A percentile compares a stretch with the other conserved stretches of the same genome.
Evolutionary conservation across 306 rosid genomes (phyloP).

Genomic region (Quillaja saponaria): DNA sequence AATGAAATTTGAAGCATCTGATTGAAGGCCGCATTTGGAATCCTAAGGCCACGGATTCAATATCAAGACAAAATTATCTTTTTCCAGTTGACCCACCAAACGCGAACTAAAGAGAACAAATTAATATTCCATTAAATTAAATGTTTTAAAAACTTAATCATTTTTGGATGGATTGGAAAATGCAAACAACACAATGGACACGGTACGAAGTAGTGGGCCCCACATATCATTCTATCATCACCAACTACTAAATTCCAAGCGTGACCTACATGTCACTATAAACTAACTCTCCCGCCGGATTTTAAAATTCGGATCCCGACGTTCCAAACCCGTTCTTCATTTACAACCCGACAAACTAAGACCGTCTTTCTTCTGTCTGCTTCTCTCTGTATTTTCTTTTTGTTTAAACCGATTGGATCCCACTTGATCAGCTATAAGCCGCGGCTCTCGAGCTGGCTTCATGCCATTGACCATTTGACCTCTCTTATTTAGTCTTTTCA

Average conservation of each 20-base stretch:
- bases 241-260: slow-evolving; percentile 52
- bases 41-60: slow-evolving; percentile 43
- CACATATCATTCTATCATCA: slow-evolving; percentile 44
- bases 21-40: slow-evolving; percentile 36
- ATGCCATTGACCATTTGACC: not conserved
- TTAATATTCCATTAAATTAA: slow-evolving; percentile 26
- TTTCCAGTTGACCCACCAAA: slow-evolving; percentile 33
- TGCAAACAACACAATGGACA: slow-evolving; percentile 54
- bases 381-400: slow-evolving; percentile 35
- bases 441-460: not conserved
- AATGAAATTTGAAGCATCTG: slow-evolving; percentile 47
- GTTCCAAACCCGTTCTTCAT: slow-evolving; percentile 54
- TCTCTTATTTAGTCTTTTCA: no score
- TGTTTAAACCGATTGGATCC: not conserved
- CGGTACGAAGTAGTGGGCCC: slow-evolving; percentile 44
- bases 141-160: not conserved
- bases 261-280: slow-evolving; percentile 34
- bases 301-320: slow-evolving; percentile 46
- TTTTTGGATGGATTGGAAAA: slow-evolving; percentile 26
- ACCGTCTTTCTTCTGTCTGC: slow-evolving; percentile 62
- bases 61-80: slow-evolving; percentile 42
- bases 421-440: slow-evolving; percentile 5
- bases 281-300: slow-evolving; percentile 33
- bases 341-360: slow-evolving; percentile 48
- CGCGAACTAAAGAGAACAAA: slow-evolving; percentile 35